These are phyloP conservation scores for Stevia rebaudiana DNA, from an alignment of 140 eudicot species.

Conservation along the genomic window DNA sequence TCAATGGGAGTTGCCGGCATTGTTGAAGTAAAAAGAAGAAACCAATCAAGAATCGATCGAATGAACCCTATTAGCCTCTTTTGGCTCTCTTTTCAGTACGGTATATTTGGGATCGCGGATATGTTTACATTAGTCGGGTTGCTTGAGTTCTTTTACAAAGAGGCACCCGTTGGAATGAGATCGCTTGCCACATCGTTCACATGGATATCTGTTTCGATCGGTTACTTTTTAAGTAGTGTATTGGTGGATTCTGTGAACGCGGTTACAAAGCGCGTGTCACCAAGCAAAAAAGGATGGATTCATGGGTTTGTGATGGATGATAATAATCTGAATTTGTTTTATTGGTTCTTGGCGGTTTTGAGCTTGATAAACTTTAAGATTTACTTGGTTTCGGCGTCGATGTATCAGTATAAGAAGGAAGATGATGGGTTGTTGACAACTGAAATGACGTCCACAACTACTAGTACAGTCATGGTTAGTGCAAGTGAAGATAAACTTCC, in stretches of 20 bases:
- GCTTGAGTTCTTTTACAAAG: conserved; percentile 72
- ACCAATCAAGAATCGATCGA: conserved; percentile 34
- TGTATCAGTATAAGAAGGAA: conserved; percentile 58
- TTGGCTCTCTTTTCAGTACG: conserved; percentile 65
- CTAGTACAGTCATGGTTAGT: conserved; percentile 30
- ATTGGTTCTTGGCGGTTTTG: conserved; percentile 65
- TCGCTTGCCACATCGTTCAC: conserved; percentile 72
- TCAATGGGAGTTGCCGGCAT: conserved; percentile 66
- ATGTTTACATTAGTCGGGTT: conserved; percentile 71
- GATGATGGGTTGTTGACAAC: conserved; percentile 17
- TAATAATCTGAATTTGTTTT: conserved; percentile 49
- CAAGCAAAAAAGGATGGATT: conserved; percentile 60
- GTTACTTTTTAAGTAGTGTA: conserved; percentile 61
- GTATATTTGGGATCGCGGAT: conserved; percentile 70
- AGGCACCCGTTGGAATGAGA: conserved; percentile 71
- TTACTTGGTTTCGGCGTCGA: conserved; percentile 49
- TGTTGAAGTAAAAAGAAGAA: conserved; percentile 56
- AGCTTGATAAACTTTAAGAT: conserved; percentile 47
- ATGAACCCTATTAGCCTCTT: conserved; percentile 51
- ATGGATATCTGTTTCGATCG: conserved; percentile 59
- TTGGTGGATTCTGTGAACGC: conserved; percentile 48
- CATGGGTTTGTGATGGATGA: conserved; percentile 43
- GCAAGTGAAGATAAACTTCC: conserved; percentile 27
- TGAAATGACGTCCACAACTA: conserved; percentile 25
- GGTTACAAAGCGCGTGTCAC: conserved; percentile 40